Base-by-base conservation (phyloP, 352 stramenopile species). In the Globisporangium acanthophoron region DNA sequence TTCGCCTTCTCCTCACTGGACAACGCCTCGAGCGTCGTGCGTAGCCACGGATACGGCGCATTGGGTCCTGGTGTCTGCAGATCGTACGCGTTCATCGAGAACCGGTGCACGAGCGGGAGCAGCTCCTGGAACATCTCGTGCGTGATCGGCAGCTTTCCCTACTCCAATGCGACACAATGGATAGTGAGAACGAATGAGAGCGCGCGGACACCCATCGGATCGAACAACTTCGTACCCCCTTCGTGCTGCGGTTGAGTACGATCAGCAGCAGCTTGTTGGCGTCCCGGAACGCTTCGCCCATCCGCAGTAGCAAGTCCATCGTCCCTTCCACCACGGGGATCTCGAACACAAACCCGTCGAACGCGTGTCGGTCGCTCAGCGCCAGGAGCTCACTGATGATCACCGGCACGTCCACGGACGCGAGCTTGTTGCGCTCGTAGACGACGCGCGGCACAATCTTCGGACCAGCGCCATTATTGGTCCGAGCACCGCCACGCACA, bases 31-130 rank as follows among this genome's bases (percentile, higher is more conserved):
- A 93, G 52, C 16, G 81, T 91, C 46, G 59, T 63, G 37, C 82
- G 59, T n/a, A 93, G 62, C 83, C 83, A 93, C 18, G 65, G 62
- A 37, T 84, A 70, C 39, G 83, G 83, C 2, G 83, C 79, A 55
- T 89, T 93, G 6, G 83, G 83, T 0, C 83, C 83, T 13, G 76
- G 80, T 1, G 53, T 52, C 46, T 71, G 70, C 61, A 77, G 87
- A 55, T 93, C 83, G 62, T 93, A 93, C 39, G 83, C 83, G 60
- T 93, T 93, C 70, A 93, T 79, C 21, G 80, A 87, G 56, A 91
- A 91, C 9, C 83, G 80, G 49, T 93, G 79, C 24, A 93, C 83
- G 39, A 82, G 11, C 16, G 79, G 76, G 24, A 79, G 65, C 31
- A 93, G 54, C 29, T 85, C 58, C 11, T 66, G 48, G 31, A 91